Percentiles rank a stretch among this genome's conserved stretches.
These are phyloP conservation scores for Sporothrix brunneoviolacea DNA, from an alignment of 2,329 filamentous ascomycete species.

Conservation along the genomic window DNA sequence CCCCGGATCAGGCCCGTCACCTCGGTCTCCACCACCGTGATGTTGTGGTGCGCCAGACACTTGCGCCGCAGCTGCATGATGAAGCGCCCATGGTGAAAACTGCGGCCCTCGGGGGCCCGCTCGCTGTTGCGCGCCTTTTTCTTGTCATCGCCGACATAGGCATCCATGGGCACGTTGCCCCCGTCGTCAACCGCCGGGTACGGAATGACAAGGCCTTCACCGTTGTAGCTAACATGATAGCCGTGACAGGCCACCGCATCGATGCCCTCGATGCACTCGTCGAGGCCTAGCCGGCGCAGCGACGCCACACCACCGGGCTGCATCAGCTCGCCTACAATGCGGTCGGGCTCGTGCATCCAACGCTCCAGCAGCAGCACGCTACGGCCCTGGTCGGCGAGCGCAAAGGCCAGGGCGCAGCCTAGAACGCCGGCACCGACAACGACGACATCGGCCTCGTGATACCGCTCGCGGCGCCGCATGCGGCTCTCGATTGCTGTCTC, in stretches of 20 bases:
- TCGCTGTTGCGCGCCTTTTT: conserved; percentile 9
- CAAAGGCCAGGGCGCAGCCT: conserved; percentile 77
- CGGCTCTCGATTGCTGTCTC: conserved; percentile 6
- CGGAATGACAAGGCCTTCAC: conserved; percentile 63
- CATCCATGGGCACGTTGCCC: conserved; percentile 31
- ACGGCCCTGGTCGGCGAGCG: conserved; percentile 80
- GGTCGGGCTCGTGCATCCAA: conserved; percentile 84
- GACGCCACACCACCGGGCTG: conserved; percentile 86
- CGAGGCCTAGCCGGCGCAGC: conserved; percentile 71
- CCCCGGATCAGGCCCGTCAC: conserved; percentile 69
- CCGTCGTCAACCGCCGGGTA: conserved; percentile 62
- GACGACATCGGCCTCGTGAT: conserved; percentile 72
- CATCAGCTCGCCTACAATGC: conserved; percentile 91
- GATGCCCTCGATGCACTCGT: conserved; percentile 78
- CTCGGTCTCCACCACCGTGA: conserved; percentile 86
- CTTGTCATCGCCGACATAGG: conserved; percentile 1
- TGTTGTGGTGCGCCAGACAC: conserved; percentile 69
- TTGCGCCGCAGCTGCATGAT: conserved; percentile 73
- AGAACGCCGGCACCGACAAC: conserved; percentile 88
- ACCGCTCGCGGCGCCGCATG: conserved; percentile 39
- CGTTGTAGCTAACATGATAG: conserved; percentile 82
- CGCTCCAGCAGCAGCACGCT: conserved; percentile 86
- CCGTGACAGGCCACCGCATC: conserved; percentile 77
- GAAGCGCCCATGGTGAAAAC: conserved; percentile 93
- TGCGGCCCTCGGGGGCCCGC: conserved; percentile 57